These are phyloP conservation scores for Malassezia dermatis DNA, from an alignment of 1,284 basidiomycete genomes.

Conservation along the genomic window DNA sequence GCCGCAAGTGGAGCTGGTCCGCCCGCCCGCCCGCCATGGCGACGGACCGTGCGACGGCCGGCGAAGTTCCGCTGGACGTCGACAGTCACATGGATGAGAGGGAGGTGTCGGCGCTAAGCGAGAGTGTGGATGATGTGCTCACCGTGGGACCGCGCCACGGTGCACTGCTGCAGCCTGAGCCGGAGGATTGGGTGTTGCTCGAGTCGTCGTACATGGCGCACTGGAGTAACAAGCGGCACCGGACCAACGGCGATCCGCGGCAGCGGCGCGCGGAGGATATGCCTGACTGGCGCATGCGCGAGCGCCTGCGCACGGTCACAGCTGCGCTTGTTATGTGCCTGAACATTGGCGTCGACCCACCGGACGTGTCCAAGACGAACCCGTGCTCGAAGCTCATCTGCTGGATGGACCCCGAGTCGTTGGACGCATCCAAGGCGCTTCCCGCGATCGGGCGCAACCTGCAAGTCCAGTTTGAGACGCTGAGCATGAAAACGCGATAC, in stretches of 20 bases:
- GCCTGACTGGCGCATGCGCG: conserved; percentile 63
- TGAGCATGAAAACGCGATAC: conserved; percentile 59
- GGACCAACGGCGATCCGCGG: conserved; percentile 72
- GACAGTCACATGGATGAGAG: not conserved
- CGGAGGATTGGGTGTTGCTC: conserved; percentile 41
- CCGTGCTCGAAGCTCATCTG: conserved; percentile 91
- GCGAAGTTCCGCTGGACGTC: not conserved
- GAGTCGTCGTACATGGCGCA: conserved; percentile 42
- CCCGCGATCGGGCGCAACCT: conserved; percentile 74
- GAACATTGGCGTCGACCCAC: conserved; percentile 94
- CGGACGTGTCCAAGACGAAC: conserved; percentile 91
- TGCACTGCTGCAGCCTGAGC: conserved; percentile 36
- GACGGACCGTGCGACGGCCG: not conserved
- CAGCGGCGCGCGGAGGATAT: conserved; percentile 58
- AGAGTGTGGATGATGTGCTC: not conserved
- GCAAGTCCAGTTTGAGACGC: conserved; percentile 88
- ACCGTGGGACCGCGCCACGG: conserved; percentile 33
- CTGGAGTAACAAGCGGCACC: conserved; percentile 60
- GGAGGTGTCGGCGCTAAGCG: not conserved
- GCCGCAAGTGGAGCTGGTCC: not conserved
- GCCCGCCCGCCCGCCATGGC: not conserved
- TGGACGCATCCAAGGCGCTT: conserved; percentile 54
- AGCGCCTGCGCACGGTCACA: conserved; percentile 70
- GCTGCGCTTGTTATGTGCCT: conserved; percentile 89
- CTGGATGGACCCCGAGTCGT: conserved; percentile 86